Evolutionary conservation across 495 filamentous ascomycete genomes (phyloP).

Genomic region (Aspergillus sclerotioniger): DNA sequence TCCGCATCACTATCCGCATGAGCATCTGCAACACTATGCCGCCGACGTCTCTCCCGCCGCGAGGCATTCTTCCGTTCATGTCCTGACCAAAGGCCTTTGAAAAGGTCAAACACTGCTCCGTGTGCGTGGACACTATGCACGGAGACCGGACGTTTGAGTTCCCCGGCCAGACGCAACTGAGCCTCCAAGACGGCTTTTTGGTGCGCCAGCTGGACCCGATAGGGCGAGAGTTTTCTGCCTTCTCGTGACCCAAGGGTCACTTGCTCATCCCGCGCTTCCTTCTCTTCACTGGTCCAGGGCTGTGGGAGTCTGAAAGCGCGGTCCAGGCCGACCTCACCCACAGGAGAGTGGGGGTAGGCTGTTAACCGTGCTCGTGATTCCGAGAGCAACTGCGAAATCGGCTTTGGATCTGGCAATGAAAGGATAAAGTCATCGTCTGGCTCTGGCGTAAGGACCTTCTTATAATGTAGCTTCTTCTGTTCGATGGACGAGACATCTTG

Average conservation of each 20-base stretch:
- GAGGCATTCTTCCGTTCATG: conserved; percentile 70
- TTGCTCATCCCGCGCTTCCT: conserved; percentile 49
- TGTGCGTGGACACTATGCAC: conserved; percentile 92
- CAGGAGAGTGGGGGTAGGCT: conserved; percentile 63
- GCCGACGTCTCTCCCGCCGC: conserved; percentile 54
- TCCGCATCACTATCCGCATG: conserved; percentile 32
- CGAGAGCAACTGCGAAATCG: conserved; percentile 62
- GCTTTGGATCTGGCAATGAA: conserved; percentile 66
- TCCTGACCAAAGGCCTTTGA: conserved; percentile 78
- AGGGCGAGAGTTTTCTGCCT: conserved; percentile 67
- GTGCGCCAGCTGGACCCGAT: conserved; percentile 74
- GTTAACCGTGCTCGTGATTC: conserved; percentile 64
- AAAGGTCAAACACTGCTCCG: conserved; percentile 72
- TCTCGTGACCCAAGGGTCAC: conserved; percentile 81
- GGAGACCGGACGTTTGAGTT: conserved; percentile 75
- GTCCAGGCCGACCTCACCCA: conserved; percentile 91
- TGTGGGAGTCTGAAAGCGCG: conserved; percentile 79
- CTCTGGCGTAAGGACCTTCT: conserved; percentile 58
- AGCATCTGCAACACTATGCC: conserved; percentile 33
- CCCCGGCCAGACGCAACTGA: conserved; percentile 83
- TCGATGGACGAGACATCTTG: not conserved
- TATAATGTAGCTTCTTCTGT: conserved; percentile 69
- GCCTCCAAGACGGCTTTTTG: conserved; percentile 73
- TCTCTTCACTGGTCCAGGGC: conserved; percentile 53
- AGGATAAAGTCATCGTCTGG: conserved; percentile 61